Percentiles rank a stretch among this genome's conserved stretches.
Conservation (phyloP, 2,329 filamentous ascomycete species). For the Alternaria sp. region DNA sequence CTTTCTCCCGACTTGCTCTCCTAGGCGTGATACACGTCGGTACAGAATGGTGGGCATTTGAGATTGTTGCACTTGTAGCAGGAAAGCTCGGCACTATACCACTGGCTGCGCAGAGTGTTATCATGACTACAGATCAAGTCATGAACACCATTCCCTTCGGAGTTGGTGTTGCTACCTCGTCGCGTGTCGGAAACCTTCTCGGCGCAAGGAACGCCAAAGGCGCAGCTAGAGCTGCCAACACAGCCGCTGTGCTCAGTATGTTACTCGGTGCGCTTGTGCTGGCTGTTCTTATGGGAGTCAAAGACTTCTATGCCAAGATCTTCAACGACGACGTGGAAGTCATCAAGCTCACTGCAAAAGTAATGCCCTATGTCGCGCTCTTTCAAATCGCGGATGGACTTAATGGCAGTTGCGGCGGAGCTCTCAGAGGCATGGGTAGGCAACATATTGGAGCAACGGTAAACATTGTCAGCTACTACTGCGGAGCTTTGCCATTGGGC, state of each 20-base stretch:
- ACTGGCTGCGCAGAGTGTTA: conserved; percentile 83
- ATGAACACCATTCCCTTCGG: conserved; percentile 89
- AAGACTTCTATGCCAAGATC: conserved; percentile 76
- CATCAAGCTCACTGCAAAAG: conserved; percentile 74
- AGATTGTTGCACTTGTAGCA: conserved; percentile 85
- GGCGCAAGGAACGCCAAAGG: conserved; percentile 72
- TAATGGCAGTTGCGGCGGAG: conserved; percentile 85
- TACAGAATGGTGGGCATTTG: conserved; percentile 95
- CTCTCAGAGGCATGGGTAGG: conserved; percentile 81
- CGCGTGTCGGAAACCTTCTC: conserved; percentile 81
- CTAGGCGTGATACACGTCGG: conserved; percentile 85
- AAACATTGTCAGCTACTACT: conserved; percentile 85
- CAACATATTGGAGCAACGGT: conserved; percentile 86
- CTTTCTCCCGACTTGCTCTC: conserved; percentile 77
- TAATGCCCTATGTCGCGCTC: conserved; percentile 86
- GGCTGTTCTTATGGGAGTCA: conserved; percentile 72
- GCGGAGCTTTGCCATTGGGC: conserved; percentile 80
- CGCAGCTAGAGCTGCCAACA: conserved; percentile 77
- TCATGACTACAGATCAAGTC: conserved; percentile 89
- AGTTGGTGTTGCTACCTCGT: conserved; percentile 80
- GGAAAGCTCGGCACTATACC: conserved; percentile 80
- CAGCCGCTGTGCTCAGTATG: conserved; percentile 76
- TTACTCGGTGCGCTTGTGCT: conserved; percentile 74
- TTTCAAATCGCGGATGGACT: conserved; percentile 92
- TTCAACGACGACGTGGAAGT: conserved; percentile 83